Conservation (phyloP, 208 protist genomes). For the Endotrypanum monterogeii region DNA sequence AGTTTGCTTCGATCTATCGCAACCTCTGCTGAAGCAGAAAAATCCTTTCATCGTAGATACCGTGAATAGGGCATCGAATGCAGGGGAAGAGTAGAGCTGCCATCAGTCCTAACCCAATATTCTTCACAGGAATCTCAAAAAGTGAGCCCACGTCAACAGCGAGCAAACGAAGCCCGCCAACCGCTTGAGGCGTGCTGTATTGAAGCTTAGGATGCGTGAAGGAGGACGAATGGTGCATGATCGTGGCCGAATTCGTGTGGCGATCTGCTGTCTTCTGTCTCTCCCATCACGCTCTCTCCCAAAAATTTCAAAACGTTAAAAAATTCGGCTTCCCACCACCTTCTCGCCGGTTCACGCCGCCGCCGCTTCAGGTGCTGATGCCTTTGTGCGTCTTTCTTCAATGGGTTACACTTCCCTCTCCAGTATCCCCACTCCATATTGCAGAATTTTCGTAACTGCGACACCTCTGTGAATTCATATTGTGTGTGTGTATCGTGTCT, state of each 20-base stretch:
- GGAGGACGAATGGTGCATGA: not conserved
- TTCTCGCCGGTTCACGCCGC: too few relatives aligned
- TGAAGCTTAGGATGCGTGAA: not conserved
- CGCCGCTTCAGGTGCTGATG: too few relatives aligned
- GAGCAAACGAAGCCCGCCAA: not conserved
- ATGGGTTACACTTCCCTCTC: not conserved
- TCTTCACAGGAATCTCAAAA: slow-evolving; percentile 2
- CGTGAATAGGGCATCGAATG: not conserved
- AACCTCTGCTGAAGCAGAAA: not conserved
- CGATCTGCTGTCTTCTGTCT: not conserved
- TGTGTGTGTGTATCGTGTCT: not conserved
- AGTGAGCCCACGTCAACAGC: not conserved
- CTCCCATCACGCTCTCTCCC: not conserved
- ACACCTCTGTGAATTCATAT: not conserved
- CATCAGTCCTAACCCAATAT: slow-evolving; percentile 11
- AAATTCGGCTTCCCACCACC: not conserved
- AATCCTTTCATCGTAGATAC: not conserved
- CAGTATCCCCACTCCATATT: not conserved
- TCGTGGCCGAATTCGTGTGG: not conserved
- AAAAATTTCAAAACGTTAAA: not conserved
- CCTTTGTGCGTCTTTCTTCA: not conserved
- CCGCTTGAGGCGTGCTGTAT: not conserved
- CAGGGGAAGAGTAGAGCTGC: not conserved
- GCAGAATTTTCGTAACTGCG: not conserved
- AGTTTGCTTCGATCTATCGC: not conserved